Base-by-base conservation (phyloP, 495 filamentous ascomycete species). In the Talaromyces trachyspermus region DNA sequence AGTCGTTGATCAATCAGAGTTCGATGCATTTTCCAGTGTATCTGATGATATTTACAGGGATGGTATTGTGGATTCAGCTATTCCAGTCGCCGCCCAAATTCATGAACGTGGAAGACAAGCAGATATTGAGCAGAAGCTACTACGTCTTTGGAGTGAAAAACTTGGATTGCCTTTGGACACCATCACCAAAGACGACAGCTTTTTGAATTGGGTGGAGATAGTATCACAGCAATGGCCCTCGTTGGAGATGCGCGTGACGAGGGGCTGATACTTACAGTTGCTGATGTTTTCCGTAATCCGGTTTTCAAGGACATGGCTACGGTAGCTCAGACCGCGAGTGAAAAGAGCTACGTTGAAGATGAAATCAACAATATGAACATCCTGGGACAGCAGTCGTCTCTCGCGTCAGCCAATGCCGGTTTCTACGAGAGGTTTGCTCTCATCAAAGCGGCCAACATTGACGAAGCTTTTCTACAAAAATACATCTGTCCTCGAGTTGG, bases 161-260 rank as follows among this genome's bases (percentile, higher is more conserved):
- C 54, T 75, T 27, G 68, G 64, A n/a, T 46, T 72, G 3, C 58
- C 65, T 5, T 59, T 62, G 11, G 59, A 65, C 15, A 55, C 60
- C 6, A 62, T 74, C 18, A 61, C 64, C 36, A 59, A 63, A 35
- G 63, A 69, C 26, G 67, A 65, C 41, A 72, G 66, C 43, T 76
- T 76, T 74, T 76, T 51, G 68, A 66, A 19, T 46, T 73, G 11
- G 72, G 72, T 19, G 72, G 72, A 33, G 72, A 76, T 42, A 74
- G 81, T 43, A 82, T 86, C 47, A 71, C 73, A 5, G 80, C 83
- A 9, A 86, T 86, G 78, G 81, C 78, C 59, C 65, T 86, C 36
- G 81, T 81, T 7, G 75, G 79, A 9, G 73, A 75, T 50, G 74
- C 75, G 24, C 64, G 73, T 8, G 69, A 76, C 32, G 68, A 76